Evolutionary conservation across 2,329 filamentous ascomycete genomes (phyloP).

Genomic region (Chrysosphaeria jannelii): DNA sequence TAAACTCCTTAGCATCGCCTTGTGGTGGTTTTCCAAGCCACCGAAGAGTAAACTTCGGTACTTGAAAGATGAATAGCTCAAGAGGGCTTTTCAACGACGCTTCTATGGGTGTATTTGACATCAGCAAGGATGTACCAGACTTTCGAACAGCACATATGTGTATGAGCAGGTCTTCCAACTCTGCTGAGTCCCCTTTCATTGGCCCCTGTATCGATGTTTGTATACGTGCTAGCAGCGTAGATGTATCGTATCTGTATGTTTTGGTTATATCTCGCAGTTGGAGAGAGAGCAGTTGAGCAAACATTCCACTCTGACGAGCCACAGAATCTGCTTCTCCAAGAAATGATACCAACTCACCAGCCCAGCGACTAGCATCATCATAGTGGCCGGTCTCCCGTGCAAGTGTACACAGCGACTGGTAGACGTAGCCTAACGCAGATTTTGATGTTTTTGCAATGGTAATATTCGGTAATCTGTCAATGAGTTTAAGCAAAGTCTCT

Average conservation of each 20-base stretch:
- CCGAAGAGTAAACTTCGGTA: constrained; percentile 26
- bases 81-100: constrained; percentile 11
- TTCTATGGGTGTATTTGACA: constrained; percentile 2
- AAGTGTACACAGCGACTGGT: constrained; percentile 17
- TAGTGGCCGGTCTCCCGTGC: constrained; percentile 16
- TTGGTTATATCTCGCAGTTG: constrained; percentile 16
- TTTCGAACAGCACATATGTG: constrained; percentile 24
- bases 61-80: constrained; percentile 23
- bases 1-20: constrained; percentile 21
- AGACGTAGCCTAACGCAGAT: constrained; percentile 16
- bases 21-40: constrained; percentile 30
- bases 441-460: too few species aligned
- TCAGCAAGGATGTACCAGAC: constrained; percentile 18
- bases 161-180: constrained; percentile 28
- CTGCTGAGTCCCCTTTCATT: constrained; percentile 24
- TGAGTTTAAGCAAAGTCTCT: too few species aligned
- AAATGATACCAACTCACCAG: constrained; percentile 12
- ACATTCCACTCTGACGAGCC: constrained; percentile 19
- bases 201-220: constrained; percentile 24
- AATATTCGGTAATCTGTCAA: too few species aligned
- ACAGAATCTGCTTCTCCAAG: constrained; percentile 13
- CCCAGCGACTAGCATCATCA: constrained; percentile 25
- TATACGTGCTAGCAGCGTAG: constrained; percentile 16
- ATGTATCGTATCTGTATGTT: constrained; percentile 9
- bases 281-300: constrained; percentile 23